phyloP scores from a whole-genome alignment of 164 flowering plant genomes.

The Platanus orientalis region DNA sequence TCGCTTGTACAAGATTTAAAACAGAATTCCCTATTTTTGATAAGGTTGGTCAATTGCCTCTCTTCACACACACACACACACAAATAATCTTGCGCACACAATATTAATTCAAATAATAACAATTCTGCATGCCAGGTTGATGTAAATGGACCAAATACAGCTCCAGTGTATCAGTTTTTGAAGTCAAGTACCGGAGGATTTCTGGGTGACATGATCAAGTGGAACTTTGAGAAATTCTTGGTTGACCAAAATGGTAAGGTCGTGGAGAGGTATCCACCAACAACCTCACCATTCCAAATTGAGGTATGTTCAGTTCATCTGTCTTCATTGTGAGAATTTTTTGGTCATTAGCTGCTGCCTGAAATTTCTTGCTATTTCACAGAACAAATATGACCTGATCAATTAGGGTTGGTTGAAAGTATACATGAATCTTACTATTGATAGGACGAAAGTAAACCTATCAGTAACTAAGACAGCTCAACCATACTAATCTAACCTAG shows the following conservation, averaged over 20 bases:
- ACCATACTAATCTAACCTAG: no score
- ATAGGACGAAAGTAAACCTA: no score
- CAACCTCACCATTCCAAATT: slow-evolving; percentile 86
- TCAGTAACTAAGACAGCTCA: no score
- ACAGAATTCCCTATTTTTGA: slow-evolving; percentile 95
- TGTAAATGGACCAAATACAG: slow-evolving; percentile 86
- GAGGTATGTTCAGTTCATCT: slow-evolving; percentile 76
- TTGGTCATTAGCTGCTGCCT: not conserved
- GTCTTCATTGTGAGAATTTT: not conserved
- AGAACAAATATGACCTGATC: not conserved
- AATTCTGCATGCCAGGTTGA: slow-evolving; percentile 47
- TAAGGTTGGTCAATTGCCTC: slow-evolving; percentile 41
- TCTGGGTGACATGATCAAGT: slow-evolving; percentile 76
- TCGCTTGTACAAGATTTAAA: slow-evolving; percentile 85
- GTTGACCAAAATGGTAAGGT: slow-evolving; percentile 89
- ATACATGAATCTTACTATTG: not conserved
- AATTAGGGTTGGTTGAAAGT: not conserved
- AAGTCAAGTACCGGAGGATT: slow-evolving; percentile 84
- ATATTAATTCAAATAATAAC: not conserved
- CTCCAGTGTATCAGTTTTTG: slow-evolving; percentile 90
- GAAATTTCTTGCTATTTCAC: not conserved
- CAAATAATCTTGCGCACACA: no score
- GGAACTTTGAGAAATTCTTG: slow-evolving; percentile 96
- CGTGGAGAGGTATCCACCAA: slow-evolving; percentile 80
- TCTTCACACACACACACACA: not conserved